These are phyloP conservation scores for Acanthamoeba castellanii DNA, from an alignment of 208 protist genomes.

Conservation along the genomic window DNA sequence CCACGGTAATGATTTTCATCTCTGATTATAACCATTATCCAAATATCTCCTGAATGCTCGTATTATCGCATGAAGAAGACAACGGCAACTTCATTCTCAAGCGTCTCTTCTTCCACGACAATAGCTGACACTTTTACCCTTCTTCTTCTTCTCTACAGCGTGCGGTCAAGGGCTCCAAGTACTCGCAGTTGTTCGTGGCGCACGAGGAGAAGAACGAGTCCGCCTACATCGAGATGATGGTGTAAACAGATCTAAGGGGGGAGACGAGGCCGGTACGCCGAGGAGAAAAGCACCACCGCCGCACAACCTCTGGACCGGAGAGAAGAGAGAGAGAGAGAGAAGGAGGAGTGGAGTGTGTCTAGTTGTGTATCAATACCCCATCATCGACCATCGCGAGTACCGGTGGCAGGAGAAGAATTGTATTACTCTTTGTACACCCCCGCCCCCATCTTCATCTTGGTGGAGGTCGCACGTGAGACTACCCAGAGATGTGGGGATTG, in stretches of 20 bases:
- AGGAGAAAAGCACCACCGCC: no score
- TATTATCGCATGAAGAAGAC: neutral
- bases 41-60: neutral
- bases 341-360: no score
- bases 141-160: neutral
- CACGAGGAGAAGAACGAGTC: slow-evolving; percentile 17
- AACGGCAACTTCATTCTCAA: neutral
- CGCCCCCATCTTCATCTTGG: no score
- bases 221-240: slow-evolving; percentile 1
- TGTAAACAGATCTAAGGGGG: neutral
- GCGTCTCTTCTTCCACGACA: no score
- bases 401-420: no score
- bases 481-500: no score
- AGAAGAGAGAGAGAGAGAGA: no score
- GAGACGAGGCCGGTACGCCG: neutral
- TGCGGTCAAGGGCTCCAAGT: slow-evolving; percentile 1
- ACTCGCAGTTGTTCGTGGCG: slow-evolving; percentile 4
- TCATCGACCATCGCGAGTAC: no score
- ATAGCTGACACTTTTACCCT: neutral
- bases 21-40: slow-evolving; percentile 7
- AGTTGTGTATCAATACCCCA: no score
- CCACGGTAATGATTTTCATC: neutral
- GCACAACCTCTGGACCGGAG: no score
- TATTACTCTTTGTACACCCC: no score
- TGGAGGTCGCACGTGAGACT: no score